Conservation (phyloP, 1,139 yeast species). For the Geotrichum fermentans region DNA sequence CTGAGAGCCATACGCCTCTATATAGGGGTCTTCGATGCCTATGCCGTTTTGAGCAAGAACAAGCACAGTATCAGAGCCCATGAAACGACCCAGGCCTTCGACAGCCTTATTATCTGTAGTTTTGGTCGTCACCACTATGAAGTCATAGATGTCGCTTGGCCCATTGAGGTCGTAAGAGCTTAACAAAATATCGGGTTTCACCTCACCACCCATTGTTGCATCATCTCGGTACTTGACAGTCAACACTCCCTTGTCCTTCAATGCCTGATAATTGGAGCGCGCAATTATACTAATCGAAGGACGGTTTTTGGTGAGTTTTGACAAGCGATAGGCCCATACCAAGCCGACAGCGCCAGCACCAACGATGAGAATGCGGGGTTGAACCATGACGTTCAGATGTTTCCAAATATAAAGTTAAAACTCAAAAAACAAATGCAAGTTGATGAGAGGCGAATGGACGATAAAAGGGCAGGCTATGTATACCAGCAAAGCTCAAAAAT, state of each 20-base stretch:
- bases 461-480: too few species aligned
- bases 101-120: neutral
- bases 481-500: too few species aligned
- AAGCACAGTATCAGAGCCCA: neutral
- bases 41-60: neutral
- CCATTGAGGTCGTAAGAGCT: neutral
- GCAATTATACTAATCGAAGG: neutral
- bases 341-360: conserved; percentile 1
- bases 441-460: too few species aligned
- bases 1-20: neutral
- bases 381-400: neutral
- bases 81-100: neutral
- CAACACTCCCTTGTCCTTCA: neutral
- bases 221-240: neutral
- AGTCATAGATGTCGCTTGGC: neutral
- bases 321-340: neutral
- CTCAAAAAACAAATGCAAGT: too few species aligned
- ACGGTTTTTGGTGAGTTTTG: neutral
- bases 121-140: neutral
- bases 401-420: too few species aligned
- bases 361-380: neutral
- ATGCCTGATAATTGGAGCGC: neutral
- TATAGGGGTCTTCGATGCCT: neutral
- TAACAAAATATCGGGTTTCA: neutral
- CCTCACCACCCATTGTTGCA: neutral